Evolutionary conservation across 208 protist species (phyloP).

Genomic region (Strigomonas culicis): DNA sequence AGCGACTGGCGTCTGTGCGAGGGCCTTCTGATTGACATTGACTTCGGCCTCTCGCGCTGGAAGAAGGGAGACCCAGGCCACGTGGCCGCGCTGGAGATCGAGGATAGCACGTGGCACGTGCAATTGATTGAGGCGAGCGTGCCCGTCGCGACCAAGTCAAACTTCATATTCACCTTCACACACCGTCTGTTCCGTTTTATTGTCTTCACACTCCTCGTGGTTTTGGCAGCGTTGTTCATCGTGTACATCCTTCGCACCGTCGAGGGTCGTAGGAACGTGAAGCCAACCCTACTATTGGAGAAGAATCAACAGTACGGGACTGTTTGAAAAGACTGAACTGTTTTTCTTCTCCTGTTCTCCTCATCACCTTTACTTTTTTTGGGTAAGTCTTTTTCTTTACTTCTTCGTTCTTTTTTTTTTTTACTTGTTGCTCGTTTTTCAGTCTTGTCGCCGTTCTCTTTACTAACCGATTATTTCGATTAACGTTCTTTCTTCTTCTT

Average conservation of each 20-base stretch:
- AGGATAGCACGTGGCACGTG: slow-evolving; percentile 65
- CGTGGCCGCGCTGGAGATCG: slow-evolving; percentile 83
- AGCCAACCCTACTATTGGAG: not conserved
- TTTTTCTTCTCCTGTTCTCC: slow-evolving; percentile 9
- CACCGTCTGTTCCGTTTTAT: slow-evolving; percentile 25
- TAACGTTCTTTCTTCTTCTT: not conserved
- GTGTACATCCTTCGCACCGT: slow-evolving; percentile 17
- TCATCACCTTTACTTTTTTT: not conserved
- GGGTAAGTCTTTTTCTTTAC: not conserved
- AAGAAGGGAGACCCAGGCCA: slow-evolving; percentile 86
- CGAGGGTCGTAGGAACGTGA: slow-evolving; percentile 25
- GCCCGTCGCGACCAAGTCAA: slow-evolving; percentile 13
- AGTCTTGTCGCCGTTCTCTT: too few relatives aligned
- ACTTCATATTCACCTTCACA: not conserved
- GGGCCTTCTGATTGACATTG: slow-evolving; percentile 76
- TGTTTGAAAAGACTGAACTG: not conserved
- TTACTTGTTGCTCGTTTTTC: too few relatives aligned
- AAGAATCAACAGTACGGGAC: not conserved
- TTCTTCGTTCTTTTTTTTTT: not conserved
- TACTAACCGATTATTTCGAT: too few relatives aligned
- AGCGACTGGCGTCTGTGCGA: slow-evolving; percentile 73
- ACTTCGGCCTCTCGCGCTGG: slow-evolving; percentile 89
- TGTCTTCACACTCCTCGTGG: slow-evolving; percentile 22
- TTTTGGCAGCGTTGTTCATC: slow-evolving; percentile 17
- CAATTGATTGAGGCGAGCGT: slow-evolving; percentile 68